Evolutionary conservation across 345 rosid species (phyloP).

Genomic region (Rhizophora mangle): DNA sequence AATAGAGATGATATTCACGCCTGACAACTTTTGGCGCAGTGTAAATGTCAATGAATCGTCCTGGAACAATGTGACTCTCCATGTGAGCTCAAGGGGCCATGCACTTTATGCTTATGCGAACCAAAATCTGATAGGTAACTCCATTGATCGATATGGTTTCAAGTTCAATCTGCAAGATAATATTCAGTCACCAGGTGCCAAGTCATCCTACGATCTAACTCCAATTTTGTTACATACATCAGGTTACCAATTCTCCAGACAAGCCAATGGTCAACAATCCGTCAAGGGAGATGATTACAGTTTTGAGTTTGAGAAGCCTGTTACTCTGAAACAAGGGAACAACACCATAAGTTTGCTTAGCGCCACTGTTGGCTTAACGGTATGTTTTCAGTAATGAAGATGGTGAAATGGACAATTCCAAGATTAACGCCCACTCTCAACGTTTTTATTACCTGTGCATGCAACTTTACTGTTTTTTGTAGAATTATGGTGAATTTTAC

Average conservation of each 20-base stretch:
- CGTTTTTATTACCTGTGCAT: neutral
- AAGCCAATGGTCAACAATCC: neutral
- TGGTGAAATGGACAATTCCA: no score
- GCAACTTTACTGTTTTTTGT: neutral
- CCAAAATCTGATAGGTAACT: neutral
- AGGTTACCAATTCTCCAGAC: conserved; percentile 4
- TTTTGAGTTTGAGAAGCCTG: conserved; percentile 9
- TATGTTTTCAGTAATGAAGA: neutral
- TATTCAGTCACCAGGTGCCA: no score
- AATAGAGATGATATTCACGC: no score
- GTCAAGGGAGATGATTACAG: conserved; percentile 7
- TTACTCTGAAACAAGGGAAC: neutral
- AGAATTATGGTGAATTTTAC: conserved; percentile 8
- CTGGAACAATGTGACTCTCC: conserved; percentile 8
- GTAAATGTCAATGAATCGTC: neutral
- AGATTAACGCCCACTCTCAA: neutral
- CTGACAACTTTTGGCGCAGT: neutral
- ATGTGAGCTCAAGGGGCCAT: neutral
- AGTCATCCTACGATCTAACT: no score
- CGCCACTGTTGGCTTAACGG: conserved; percentile 18
- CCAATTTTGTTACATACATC: neutral
- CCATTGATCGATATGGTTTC: no score
- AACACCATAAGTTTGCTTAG: conserved; percentile 10
- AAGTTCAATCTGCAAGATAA: neutral
- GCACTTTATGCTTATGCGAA: conserved; percentile 7